These are phyloP conservation scores for Phytophthora citricola DNA, from an alignment of 352 stramenopile species.

Conservation along the genomic window DNA sequence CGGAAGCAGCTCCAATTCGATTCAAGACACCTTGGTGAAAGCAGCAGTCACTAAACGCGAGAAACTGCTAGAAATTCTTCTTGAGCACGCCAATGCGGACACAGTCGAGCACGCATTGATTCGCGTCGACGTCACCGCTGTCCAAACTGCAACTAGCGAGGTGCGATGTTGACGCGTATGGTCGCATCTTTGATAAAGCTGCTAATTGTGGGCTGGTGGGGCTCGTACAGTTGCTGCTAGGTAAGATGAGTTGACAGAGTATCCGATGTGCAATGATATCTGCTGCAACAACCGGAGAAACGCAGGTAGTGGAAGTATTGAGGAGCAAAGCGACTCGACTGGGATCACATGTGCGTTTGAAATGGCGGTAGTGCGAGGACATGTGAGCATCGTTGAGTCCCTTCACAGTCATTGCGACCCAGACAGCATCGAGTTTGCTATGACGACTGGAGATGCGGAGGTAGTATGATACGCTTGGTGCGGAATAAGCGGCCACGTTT, in stretches of 20 bases:
- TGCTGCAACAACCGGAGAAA: constrained; percentile 12
- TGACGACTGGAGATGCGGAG: constrained; percentile 8
- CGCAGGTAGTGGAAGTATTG: constrained; percentile 6
- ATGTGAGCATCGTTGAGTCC: not conserved
- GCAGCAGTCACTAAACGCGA: constrained; percentile 9
- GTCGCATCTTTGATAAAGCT: constrained; percentile 1
- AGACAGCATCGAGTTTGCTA: constrained; percentile 10
- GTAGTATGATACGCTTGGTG: constrained; percentile 4
- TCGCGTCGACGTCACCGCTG: constrained; percentile 4
- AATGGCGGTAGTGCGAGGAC: constrained; percentile 14
- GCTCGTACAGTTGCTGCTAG: constrained; percentile 8
- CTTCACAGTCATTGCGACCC: constrained; percentile 13
- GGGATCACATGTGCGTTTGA: constrained; percentile 23
- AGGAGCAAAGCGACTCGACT: constrained; percentile 13
- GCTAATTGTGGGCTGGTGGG: constrained; percentile 4
- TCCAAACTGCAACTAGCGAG: constrained; percentile 10
- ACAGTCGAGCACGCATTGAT: constrained; percentile 19
- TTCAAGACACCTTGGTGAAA: constrained; percentile 14
- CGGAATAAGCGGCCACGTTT: constrained; percentile 13
- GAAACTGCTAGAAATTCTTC: constrained; percentile 11
- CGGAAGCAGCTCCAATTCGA: constrained; percentile 3
- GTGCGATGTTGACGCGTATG: constrained; percentile 11
- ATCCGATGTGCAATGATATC: constrained; percentile 21
- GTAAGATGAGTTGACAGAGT: constrained; percentile 8
- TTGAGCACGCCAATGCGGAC: constrained; percentile 9